Evolutionary conservation across 2,329 filamentous ascomycete species (phyloP), one percentile per base, ranked within the genome.

Genomic region (Myriosclerotinia scirpicola): DNA sequence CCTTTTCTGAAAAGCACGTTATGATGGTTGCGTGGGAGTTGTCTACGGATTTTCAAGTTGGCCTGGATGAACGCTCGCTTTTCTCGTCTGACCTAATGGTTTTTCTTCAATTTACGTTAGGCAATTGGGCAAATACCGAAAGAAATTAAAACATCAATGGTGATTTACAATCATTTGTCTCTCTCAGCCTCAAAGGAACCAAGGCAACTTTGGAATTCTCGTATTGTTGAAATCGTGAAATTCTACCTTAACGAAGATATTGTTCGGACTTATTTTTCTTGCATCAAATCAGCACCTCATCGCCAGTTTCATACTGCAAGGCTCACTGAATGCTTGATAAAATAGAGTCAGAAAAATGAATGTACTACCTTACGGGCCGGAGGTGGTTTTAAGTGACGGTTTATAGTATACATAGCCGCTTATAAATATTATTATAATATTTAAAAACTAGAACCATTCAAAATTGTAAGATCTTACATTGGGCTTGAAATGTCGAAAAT

Each of bases 61-160:
- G 63, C 69, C 58, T 70, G 67, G 67, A 70, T 69, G 67, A 69
- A 71, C 70, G 67, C 64, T 74, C 70, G 62, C 70, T 72, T 65
- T 69, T 40, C 66, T 58, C 69, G 67, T 72, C 69, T 70, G 69
- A 68, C 60, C 69, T 68, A 70, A 54, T 65, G 65, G 71, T 59
- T 69, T 40, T 70, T 64, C 63, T 69, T 68, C 55, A 70, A 56
- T 64, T 55, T 71, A 68, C 48, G 67, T 67, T 70, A 71, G 68
- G 67, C 67, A 73, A 71, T 71, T 66, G 73, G 71, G 38, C 55
- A 40, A 65, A 54, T 44, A 55, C 54, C 50, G 55, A 8, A 64
- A 66, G 50, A 54, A 22, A 54, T 63, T 26, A 66, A 63, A 66
- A 50, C 26, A 30, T 34, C 34, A 56, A 50, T 61, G 58, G 44